phyloP scores from a whole-genome alignment of 2,329 filamentous ascomycete genomes.

The Diplodia mutila region DNA sequence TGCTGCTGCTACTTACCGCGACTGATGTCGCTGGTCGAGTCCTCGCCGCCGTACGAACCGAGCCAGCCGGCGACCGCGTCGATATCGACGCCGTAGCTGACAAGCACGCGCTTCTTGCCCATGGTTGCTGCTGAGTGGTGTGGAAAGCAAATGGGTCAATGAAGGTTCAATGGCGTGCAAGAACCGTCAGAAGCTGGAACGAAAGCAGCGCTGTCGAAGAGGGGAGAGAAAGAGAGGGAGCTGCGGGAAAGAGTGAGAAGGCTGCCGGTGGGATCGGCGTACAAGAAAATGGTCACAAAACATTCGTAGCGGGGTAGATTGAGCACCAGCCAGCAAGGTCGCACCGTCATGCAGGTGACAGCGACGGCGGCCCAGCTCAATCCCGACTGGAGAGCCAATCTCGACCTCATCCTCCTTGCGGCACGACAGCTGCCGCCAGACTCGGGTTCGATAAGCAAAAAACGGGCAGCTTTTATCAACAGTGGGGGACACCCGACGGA shows the following conservation, averaged over 20 bases:
- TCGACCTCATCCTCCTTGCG: background rate
- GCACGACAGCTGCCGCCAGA: background rate
- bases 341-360: background rate
- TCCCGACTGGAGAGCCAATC: background rate
- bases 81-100: conserved; percentile 71
- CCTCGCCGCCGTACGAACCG: conserved; percentile 73
- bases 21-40: conserved; percentile 72
- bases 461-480: background rate
- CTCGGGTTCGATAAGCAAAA: background rate
- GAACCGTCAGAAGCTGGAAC: background rate
- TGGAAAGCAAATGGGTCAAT: background rate
- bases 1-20: conserved; percentile 54
- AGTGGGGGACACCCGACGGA: background rate
- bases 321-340: background rate
- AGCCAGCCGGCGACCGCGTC: conserved; percentile 77
- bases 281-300: background rate
- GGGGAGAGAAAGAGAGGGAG: background rate
- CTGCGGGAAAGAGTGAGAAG: background rate
- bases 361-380: background rate
- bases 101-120: conserved; percentile 58
- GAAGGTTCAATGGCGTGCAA: background rate
- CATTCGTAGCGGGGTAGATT: background rate
- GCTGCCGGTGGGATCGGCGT: background rate
- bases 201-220: background rate
- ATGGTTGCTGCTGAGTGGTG: conserved; percentile 32